Evolutionary conservation across 768 basidiomycete species (phyloP).

Genomic region (Tulasnella sp.): DNA sequence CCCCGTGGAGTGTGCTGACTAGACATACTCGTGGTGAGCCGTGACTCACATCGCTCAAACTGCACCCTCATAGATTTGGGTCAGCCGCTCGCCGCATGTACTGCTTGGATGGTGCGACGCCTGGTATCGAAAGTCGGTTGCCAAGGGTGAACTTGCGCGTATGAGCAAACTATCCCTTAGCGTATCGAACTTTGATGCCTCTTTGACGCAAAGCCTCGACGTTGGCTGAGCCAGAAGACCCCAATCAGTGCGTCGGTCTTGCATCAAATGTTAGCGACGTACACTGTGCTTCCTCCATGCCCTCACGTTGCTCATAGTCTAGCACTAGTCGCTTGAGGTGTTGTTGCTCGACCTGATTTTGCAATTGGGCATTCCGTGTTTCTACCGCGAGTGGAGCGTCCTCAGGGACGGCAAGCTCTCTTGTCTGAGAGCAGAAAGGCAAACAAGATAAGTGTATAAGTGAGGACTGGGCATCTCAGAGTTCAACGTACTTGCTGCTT

Average conservation of each 20-base stretch:
- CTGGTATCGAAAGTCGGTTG: background rate
- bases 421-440: constrained; percentile 38
- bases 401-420: constrained; percentile 81
- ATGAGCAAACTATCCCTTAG: background rate
- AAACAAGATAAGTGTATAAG: no score
- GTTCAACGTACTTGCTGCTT: constrained; percentile 63
- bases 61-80: no score
- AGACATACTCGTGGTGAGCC: no score
- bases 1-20: no score
- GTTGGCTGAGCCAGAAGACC: background rate
- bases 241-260: background rate
- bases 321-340: constrained; percentile 92
- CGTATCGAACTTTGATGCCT: background rate
- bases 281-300: constrained; percentile 28
- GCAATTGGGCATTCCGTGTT: constrained; percentile 80
- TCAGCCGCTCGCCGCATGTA: no score
- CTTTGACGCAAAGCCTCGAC: constrained; percentile 8
- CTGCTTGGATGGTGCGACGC: no score
- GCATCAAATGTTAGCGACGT: background rate
- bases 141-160: background rate
- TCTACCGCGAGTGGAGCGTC: constrained; percentile 83
- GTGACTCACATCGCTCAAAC: no score
- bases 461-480: no score
- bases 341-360: constrained; percentile 93
- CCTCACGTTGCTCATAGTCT: constrained; percentile 82